These are phyloP conservation scores for Leucaena leucocephala DNA, from an alignment of 306 rosid species.

Conservation along the genomic window DNA sequence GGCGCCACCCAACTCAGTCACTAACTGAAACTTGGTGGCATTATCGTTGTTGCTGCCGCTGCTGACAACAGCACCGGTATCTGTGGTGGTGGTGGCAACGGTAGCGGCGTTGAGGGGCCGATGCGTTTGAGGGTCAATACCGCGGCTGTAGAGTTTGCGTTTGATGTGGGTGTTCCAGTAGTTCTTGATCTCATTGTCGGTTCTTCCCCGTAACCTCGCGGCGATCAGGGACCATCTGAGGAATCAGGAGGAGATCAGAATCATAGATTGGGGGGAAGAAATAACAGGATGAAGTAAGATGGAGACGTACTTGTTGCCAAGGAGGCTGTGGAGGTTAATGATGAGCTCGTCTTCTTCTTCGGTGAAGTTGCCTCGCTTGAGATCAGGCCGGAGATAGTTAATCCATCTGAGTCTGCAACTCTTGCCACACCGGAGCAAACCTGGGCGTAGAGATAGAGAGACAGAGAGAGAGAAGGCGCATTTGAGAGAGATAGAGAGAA, in stretches of 20 bases:
- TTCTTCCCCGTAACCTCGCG: constrained; percentile 57
- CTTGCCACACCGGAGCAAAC: constrained; percentile 68
- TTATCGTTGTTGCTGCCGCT: neutral
- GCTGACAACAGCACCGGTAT: neutral
- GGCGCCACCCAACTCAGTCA: neutral
- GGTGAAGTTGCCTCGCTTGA: constrained; percentile 65
- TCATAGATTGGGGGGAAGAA: neutral
- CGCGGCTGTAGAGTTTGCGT: constrained; percentile 46
- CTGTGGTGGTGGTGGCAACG: neutral
- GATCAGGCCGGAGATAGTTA: constrained; percentile 62
- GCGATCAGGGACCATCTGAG: constrained; percentile 69
- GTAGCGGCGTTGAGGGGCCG: constrained; percentile 34
- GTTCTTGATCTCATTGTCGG: constrained; percentile 72
- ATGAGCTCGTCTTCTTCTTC: constrained; percentile 57
- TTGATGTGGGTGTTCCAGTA: constrained; percentile 67
- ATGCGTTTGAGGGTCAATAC: constrained; percentile 66
- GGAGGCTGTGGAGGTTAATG: constrained; percentile 56
- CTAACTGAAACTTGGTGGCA: constrained; percentile 5
- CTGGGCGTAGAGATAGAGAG: constrained; percentile 23
- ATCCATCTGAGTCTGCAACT: constrained; percentile 71
- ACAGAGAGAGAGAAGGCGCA: neutral
- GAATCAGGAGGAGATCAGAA: neutral
- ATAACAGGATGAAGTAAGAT: neutral
- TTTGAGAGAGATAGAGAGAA: neutral
- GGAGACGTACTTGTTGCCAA: constrained; percentile 59